Percentiles rank a stretch among this genome's conserved stretches.
Conservation (phyloP, 2,329 filamentous ascomycete species). For the Chrysoporthe cubensis region DNA sequence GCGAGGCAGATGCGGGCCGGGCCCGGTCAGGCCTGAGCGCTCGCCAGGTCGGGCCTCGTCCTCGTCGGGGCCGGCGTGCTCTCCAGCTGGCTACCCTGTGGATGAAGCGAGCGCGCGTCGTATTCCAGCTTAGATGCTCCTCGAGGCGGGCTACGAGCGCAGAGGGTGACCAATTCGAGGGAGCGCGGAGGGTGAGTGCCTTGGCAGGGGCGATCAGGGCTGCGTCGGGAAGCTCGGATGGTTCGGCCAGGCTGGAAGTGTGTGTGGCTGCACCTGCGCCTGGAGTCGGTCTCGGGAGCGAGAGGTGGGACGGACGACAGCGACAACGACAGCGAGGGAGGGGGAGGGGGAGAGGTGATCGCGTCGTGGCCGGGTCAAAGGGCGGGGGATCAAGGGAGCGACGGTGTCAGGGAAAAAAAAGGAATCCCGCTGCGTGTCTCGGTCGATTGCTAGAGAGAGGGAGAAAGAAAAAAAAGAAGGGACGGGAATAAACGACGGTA, state of each 20-base stretch:
- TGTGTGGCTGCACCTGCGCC: neutral
- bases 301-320: neutral
- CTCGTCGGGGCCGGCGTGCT: slow-evolving; percentile 35
- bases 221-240: neutral
- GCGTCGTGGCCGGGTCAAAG: slow-evolving; percentile 10
- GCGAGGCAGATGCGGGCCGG: slow-evolving; percentile 43
- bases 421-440: slow-evolving; percentile 14
- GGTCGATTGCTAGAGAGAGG: slow-evolving; percentile 4
- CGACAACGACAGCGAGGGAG: neutral
- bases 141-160: neutral
- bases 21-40: slow-evolving; percentile 47
- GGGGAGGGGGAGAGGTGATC: neutral
- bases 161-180: too few relatives aligned
- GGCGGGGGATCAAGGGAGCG: slow-evolving; percentile 17
- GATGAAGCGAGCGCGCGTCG: slow-evolving; percentile 1
- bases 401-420: neutral
- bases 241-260: neutral
- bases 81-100: slow-evolving; percentile 29
- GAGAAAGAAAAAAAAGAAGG: neutral
- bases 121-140: slow-evolving; percentile 12
- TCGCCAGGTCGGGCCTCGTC: slow-evolving; percentile 46
- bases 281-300: neutral
- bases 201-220: neutral
- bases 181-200: neutral
- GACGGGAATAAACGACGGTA: slow-evolving; percentile 16